Evolutionary conservation across 768 basidiomycete genomes (phyloP).

Genomic region (Chalciporus sphaerocephalus): DNA sequence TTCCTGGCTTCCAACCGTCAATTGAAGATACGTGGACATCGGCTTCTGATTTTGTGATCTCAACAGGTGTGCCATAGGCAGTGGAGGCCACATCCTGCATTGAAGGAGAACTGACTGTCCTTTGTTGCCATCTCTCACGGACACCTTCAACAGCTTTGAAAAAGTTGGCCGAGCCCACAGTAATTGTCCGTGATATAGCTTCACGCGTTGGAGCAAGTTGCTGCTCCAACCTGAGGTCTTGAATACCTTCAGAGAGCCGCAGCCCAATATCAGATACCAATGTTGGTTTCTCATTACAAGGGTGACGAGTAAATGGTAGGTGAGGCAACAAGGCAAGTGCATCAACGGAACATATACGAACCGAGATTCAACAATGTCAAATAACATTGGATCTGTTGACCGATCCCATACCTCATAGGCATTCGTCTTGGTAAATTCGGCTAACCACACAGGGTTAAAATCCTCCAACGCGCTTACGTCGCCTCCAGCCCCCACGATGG

Average conservation of each 20-base stretch:
- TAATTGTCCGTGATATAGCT: slow-evolving; percentile 74
- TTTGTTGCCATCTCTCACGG: slow-evolving; percentile 62
- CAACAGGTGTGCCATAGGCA: slow-evolving; percentile 21
- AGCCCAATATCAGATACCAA: slow-evolving; percentile 89
- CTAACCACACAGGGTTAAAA: slow-evolving; percentile 85
- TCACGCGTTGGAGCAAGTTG: slow-evolving; percentile 92
- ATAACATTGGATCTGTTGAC: slow-evolving; percentile 86
- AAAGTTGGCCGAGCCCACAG: slow-evolving; percentile 70
- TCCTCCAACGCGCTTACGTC: slow-evolving; percentile 62
- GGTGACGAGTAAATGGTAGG: slow-evolving; percentile 55
- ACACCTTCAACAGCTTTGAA: slow-evolving; percentile 91
- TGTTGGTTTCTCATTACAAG: slow-evolving; percentile 87
- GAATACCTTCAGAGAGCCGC: slow-evolving; percentile 87
- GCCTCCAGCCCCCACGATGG: slow-evolving; percentile 61
- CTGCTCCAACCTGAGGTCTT: slow-evolving; percentile 89
- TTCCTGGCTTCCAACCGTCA: slow-evolving; percentile 15
- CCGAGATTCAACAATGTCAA: slow-evolving; percentile 95
- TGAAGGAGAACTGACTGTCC: slow-evolving; percentile 28
- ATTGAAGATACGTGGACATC: slow-evolving; percentile 8
- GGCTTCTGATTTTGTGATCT: slow-evolving; percentile 30
- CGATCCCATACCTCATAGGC: slow-evolving; percentile 89
- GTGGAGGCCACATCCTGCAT: slow-evolving; percentile 20
- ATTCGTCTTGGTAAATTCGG: slow-evolving; percentile 82
- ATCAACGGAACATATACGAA: slow-evolving; percentile 28
- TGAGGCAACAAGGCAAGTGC: slow-evolving; percentile 1